phyloP scores from a whole-genome alignment of 441 rosid genomes.

The Breynia disticha region DNA sequence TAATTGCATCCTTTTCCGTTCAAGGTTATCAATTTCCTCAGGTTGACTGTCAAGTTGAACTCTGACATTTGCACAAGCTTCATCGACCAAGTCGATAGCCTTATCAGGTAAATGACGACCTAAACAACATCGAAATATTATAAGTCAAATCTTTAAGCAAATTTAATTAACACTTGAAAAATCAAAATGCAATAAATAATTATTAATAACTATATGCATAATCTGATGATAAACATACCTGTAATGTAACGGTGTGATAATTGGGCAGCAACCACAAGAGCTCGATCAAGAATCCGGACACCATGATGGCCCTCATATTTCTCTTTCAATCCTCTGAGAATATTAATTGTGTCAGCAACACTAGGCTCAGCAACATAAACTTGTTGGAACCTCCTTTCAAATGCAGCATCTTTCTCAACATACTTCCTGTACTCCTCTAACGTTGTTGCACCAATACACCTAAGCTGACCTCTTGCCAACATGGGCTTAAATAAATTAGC shows the following conservation, averaged over 20 bases:
- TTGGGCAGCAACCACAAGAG: conserved; percentile 76
- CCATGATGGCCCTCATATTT: conserved; percentile 94
- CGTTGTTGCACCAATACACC: conserved; percentile 93
- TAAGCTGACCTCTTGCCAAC: conserved; percentile 95
- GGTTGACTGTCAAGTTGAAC: conserved; percentile 96
- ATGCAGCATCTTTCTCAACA: conserved; percentile 96
- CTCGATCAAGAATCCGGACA: conserved; percentile 76
- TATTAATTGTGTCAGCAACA: conserved; percentile 67
- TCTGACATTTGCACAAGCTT: conserved; percentile 89
- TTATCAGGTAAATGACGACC: conserved; percentile 95
- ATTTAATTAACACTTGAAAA: neutral
- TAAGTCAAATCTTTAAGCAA: neutral
- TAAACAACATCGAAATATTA: conserved; percentile 8
- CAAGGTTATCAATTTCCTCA: conserved; percentile 85
- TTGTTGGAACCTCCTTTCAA: conserved; percentile 89
- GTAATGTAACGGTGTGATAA: conserved; percentile 76
- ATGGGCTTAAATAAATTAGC: conserved; percentile 90
- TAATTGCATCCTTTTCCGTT: conserved; percentile 77
- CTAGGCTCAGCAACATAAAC: conserved; percentile 98
- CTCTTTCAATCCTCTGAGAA: conserved; percentile 89
- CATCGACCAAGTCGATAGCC: conserved; percentile 94
- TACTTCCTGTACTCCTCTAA: conserved; percentile 84
- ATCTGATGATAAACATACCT: conserved; percentile 23
- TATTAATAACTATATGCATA: neutral
- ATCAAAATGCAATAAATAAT: neutral